phyloP scores from a whole-genome alignment of 192 early-diverging fungal genomes.

The Thamnidium elegans region DNA sequence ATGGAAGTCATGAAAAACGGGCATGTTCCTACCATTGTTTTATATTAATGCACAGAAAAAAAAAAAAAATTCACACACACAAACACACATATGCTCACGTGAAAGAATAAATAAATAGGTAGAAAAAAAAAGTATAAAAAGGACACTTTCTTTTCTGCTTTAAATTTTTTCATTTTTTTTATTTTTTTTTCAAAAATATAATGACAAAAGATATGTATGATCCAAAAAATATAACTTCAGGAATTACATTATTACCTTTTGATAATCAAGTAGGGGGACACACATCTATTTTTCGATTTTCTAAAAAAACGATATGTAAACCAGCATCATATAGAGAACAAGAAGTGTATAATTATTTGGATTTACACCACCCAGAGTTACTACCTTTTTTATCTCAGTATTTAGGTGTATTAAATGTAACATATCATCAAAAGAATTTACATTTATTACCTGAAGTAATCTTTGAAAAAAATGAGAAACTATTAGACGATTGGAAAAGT shows the following conservation, averaged over 20 bases:
- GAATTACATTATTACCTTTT: conserved; percentile 73
- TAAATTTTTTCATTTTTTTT: not conserved
- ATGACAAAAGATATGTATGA: conserved; percentile 15
- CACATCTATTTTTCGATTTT: conserved; percentile 92
- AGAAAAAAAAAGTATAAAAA: not conserved
- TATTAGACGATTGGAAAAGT: conserved; percentile 63
- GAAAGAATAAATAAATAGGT: not conserved
- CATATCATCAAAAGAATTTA: conserved; percentile 46
- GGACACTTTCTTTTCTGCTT: too few species aligned
- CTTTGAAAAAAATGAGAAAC: conserved; percentile 87
- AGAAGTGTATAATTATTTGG: conserved; percentile 87
- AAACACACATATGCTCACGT: not conserved
- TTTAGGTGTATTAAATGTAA: conserved; percentile 92
- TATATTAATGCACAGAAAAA: too few species aligned
- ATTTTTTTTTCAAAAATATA: not conserved
- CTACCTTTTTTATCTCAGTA: conserved; percentile 89
- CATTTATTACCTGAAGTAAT: conserved; percentile 70
- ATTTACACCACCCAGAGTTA: conserved; percentile 70
- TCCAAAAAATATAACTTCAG: conserved; percentile 34
- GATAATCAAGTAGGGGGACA: conserved; percentile 96
- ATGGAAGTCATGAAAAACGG: conserved; percentile 68
- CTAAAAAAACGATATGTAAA: conserved; percentile 96
- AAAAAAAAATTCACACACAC: not conserved
- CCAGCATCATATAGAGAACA: conserved; percentile 82
- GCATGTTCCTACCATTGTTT: conserved; percentile 54